These are phyloP conservation scores for Hymenoscyphus linearis DNA, from an alignment of 2,329 filamentous ascomycete genomes.

Conservation along the genomic window DNA sequence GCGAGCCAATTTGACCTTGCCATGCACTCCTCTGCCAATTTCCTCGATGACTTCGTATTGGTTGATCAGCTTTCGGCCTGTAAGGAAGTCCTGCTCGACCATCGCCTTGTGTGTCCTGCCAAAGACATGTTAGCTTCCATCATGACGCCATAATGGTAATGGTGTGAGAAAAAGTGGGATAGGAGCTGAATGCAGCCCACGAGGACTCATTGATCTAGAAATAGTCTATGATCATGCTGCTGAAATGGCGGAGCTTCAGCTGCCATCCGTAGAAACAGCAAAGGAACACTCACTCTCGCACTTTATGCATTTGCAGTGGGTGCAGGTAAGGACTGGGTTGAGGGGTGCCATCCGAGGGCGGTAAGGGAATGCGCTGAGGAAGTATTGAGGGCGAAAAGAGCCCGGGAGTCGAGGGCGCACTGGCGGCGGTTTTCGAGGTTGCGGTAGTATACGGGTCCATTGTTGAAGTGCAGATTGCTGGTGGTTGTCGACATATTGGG, in stretches of 20 bases:
- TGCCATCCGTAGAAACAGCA: not conserved
- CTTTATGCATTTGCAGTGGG: conserved; percentile 65
- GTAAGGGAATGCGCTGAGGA: conserved; percentile 24
- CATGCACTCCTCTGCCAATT: conserved; percentile 90
- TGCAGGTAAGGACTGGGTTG: conserved; percentile 60
- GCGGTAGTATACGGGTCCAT: conserved; percentile 31
- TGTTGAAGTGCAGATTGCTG: conserved; percentile 19
- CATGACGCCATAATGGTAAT: conserved; percentile 5
- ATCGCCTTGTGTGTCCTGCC: conserved; percentile 79
- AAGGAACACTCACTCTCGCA: conserved; percentile 61
- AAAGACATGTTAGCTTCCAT: conserved; percentile 19
- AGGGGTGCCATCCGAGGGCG: conserved; percentile 45
- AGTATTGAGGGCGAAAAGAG: conserved; percentile 51
- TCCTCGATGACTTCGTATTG: conserved; percentile 97
- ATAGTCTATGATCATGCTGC: not conserved
- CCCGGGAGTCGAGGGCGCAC: conserved; percentile 57
- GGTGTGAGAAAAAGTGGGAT: not conserved
- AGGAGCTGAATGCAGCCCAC: not conserved
- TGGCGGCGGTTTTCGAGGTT: conserved; percentile 36
- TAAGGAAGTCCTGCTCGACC: conserved; percentile 82
- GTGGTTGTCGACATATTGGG: conserved; percentile 20
- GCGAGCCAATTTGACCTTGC: conserved; percentile 92
- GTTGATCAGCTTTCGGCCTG: conserved; percentile 94
- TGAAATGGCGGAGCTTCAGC: not conserved
- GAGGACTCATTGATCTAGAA: not conserved